Evolutionary conservation across 257 asterid species (phyloP).

Genomic region (Ajuga chamaepitys): DNA sequence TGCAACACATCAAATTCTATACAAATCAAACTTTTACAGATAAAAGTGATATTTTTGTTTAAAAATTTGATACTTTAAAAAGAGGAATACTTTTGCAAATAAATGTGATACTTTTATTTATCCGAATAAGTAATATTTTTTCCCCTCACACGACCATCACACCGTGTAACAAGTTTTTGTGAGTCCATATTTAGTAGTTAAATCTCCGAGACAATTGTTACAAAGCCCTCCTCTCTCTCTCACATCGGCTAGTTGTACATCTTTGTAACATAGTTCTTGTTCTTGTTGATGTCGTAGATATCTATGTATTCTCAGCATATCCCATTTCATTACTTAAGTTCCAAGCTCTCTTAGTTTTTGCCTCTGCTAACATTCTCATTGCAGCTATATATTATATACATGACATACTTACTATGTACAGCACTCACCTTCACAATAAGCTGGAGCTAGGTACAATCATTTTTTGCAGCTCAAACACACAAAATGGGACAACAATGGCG

Average conservation of each 20-base stretch:
- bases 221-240: not conserved
- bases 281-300: slow-evolving; percentile 26
- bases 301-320: slow-evolving; percentile 34
- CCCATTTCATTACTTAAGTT: slow-evolving; percentile 1
- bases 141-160: too few species aligned
- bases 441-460: not conserved
- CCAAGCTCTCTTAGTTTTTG: slow-evolving; percentile 9
- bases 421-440: not conserved
- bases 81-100: too few species aligned
- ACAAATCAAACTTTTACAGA: too few species aligned
- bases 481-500: slow-evolving; percentile 20
- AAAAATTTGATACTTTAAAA: too few species aligned
- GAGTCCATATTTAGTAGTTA: too few species aligned
- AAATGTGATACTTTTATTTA: too few species aligned
- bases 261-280: slow-evolving; percentile 25
- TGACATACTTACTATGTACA: not conserved
- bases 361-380: not conserved
- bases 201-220: too few species aligned
- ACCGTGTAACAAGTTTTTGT: too few species aligned
- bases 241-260: not conserved
- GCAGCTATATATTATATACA: not conserved
- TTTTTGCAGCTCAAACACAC: not conserved
- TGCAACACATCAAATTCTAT: too few species aligned
- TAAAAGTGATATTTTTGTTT: too few species aligned
- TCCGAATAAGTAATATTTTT: too few species aligned